Base-by-base conservation (phyloP, 495 filamentous ascomycete genomes). In the Xylaria sp. region DNA sequence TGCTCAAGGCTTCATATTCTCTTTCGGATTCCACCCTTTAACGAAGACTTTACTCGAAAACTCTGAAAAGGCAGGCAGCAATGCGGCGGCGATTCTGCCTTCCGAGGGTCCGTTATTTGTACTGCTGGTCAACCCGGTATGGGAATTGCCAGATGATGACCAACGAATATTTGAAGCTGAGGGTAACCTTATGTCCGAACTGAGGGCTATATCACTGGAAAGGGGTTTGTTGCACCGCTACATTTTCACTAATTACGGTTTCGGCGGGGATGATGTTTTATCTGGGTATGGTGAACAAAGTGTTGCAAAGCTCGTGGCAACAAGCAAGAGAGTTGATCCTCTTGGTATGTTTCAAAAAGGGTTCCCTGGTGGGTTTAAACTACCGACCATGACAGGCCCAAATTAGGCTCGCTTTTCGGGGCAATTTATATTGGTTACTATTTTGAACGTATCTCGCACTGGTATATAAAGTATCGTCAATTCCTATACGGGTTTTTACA, bases 321-420 rank as follows among this genome's bases (percentile, higher is more conserved):
- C 83, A 57, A 80, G 77, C 1, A 72, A 74, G 70, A 83, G 83
- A 75, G 88, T 86, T 74, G 87, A 88, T 71, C 84, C 84, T 1
- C 55, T 78, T 5, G 79, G 76, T 6, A 72, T 86, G 14, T 87
- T 87, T 70, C 83, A 86, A 77, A 80, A 50, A 35, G 72, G 76
- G 55, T 80, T 85, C 0, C 72, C 75, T 63, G 73, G 73, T 7
- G 77, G 75, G 0, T 79, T 79, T 61, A 78, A 79, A 50, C 52
- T 78, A 5, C 53, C 72, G n/a, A 61, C 17, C 2, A 46, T 2
- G 43, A 4, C 9, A 46, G 5, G 7, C 35, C 35, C 7, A 37
- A 37, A 7, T 37, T 37, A 37, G 35, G 3, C 35, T 37, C 7
- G 35, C 41, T 43, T 43, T 15, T 43, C 41, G 12, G 12, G 41